These are phyloP conservation scores for Aspergillus incahuasiensis DNA, from an alignment of 495 filamentous ascomycete genomes.

Conservation along the genomic window DNA sequence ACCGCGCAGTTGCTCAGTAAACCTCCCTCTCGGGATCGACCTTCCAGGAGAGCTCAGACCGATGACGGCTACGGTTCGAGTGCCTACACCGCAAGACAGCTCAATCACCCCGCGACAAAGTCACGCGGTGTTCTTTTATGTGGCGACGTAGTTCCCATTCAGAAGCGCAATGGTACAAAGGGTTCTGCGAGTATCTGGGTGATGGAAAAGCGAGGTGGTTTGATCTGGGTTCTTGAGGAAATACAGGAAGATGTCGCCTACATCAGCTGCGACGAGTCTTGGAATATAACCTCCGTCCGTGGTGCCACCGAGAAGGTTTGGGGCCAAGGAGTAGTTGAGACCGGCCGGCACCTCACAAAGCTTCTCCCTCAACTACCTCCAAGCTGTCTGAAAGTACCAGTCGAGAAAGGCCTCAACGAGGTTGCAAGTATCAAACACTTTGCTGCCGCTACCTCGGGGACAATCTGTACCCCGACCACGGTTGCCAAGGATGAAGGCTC, in stretches of 20 bases:
- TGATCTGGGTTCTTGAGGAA: conserved; percentile 98
- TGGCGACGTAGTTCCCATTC: conserved; percentile 94
- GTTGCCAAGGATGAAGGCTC: conserved; percentile 63
- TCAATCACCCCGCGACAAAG: conserved; percentile 61
- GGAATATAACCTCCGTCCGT: conserved; percentile 58
- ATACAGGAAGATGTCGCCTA: conserved; percentile 89
- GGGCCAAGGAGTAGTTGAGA: conserved; percentile 61
- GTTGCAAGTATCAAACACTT: conserved; percentile 70
- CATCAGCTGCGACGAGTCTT: conserved; percentile 67
- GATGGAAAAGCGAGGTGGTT: conserved; percentile 87
- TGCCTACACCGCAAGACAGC: conserved; percentile 44
- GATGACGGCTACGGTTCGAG: conserved; percentile 71
- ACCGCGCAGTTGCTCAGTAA: conserved; percentile 85
- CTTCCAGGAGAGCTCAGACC: conserved; percentile 58
- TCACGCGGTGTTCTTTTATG: conserved; percentile 90
- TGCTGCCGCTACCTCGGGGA: conserved; percentile 68
- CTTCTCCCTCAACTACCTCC: conserved; percentile 80
- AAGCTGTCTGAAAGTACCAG: conserved; percentile 55
- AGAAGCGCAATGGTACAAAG: conserved; percentile 85
- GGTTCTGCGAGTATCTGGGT: conserved; percentile 96
- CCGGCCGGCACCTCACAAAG: conserved; percentile 65
- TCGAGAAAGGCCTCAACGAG: conserved; percentile 63
- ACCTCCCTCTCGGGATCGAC: conserved; percentile 67
- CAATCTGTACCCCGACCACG: conserved; percentile 72
- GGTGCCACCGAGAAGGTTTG: conserved; percentile 75